phyloP scores from a whole-genome alignment of 2,329 filamentous ascomycete species.

The Colletotrichum musicola region DNA sequence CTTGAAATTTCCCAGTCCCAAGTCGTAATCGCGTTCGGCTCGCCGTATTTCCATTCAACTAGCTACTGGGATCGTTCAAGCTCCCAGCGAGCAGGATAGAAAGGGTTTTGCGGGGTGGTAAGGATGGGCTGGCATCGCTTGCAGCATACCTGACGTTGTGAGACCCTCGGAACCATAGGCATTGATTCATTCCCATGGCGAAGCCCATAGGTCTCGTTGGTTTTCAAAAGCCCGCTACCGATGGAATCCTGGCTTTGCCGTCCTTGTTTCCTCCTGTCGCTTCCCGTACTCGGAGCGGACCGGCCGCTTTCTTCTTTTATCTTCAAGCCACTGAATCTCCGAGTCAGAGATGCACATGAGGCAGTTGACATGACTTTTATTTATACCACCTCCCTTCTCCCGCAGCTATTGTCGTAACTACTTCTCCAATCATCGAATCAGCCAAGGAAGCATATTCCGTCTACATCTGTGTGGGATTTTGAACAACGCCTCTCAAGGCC shows the following conservation, averaged over 20 bases:
- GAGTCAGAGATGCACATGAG: constrained; percentile 21
- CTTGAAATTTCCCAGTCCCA: neutral
- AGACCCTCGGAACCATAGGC: neutral
- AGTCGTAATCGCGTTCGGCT: constrained; percentile 36
- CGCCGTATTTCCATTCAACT: neutral
- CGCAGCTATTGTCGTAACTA: no score
- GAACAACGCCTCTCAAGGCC: neutral
- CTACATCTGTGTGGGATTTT: neutral
- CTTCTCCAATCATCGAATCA: neutral
- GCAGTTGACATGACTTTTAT: constrained; percentile 24
- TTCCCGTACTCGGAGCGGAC: constrained; percentile 16
- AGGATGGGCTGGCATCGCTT: neutral
- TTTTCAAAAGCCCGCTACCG: neutral
- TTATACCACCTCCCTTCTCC: constrained; percentile 15
- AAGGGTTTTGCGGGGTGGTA: neutral
- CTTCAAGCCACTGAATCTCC: neutral
- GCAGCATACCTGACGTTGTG: neutral
- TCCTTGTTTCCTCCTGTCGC: neutral
- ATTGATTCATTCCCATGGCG: neutral
- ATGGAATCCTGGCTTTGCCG: constrained; percentile 2
- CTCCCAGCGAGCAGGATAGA: neutral
- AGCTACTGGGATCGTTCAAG: constrained; percentile 9
- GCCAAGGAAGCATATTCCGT: neutral
- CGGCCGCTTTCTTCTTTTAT: constrained; percentile 3
- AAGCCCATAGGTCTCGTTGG: neutral